phyloP scores from a whole-genome alignment of 2,329 filamentous ascomycete species.

The Pseudophaeomoniella oleicola region DNA sequence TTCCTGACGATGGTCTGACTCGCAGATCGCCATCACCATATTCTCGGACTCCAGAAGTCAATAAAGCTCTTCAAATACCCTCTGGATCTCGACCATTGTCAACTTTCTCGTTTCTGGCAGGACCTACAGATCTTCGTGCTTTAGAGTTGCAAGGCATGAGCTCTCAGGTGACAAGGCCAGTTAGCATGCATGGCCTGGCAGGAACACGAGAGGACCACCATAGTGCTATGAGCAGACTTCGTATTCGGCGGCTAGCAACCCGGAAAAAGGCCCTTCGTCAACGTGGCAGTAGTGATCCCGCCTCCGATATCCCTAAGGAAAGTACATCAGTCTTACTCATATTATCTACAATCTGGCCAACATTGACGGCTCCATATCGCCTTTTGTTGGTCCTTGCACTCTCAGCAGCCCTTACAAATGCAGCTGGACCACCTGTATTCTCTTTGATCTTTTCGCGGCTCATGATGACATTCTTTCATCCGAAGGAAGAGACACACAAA shows the following conservation, averaged over 20 bases:
- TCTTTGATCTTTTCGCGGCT: conserved; percentile 62
- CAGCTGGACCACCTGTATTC: conserved; percentile 57
- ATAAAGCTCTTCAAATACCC: neutral
- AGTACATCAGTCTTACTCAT: conserved; percentile 38
- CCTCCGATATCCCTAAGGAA: no score
- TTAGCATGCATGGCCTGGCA: neutral
- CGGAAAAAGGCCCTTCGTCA: neutral
- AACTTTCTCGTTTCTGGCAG: neutral
- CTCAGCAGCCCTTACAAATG: conserved; percentile 47
- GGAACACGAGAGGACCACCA: neutral
- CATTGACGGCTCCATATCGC: conserved; percentile 37
- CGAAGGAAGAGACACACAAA: conserved; percentile 29
- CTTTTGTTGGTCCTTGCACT: conserved; percentile 45
- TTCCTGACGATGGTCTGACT: neutral
- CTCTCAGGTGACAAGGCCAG: neutral
- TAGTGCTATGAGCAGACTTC: no score
- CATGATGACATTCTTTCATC: conserved; percentile 52
- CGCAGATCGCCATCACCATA: neutral
- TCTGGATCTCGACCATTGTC: neutral
- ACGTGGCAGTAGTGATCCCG: no score
- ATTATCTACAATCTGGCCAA: conserved; percentile 56
- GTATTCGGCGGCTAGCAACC: neutral
- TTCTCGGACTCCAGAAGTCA: neutral
- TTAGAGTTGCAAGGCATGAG: neutral
- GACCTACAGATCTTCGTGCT: neutral